Base-by-base conservation (phyloP, 768 basidiomycete genomes). In the Mycena floridula region DNA sequence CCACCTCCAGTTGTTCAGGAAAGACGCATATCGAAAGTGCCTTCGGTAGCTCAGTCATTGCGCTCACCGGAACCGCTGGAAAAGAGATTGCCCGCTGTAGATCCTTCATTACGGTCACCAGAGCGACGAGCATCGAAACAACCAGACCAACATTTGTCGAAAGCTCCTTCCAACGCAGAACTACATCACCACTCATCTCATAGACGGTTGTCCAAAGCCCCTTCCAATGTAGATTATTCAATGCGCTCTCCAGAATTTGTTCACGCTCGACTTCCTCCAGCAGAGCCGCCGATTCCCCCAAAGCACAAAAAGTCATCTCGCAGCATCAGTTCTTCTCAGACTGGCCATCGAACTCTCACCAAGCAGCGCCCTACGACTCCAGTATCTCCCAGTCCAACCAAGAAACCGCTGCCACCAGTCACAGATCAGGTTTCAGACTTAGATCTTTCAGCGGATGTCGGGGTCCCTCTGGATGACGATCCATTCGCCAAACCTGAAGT, bases 401-500 rank as follows among this genome's bases (percentile, higher is more conserved):
- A 54, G 15, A 57, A 47, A n/a, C 36, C 42, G 15, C 25, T 47
- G 12, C 38, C 48, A 1, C n/a, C n/a, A n/a, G n/a, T n/a, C n/a
- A n/a, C n/a, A n/a, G n/a, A n/a, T n/a, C 27, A 36, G n/a, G 20
- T 37, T 11, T 5, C 32, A 35, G 27, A 40, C 28, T 1, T 35
- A 40, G 44, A 57, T 15, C 25, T 28, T 26, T 18, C 22, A 11
- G 20, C 26, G n/a, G 13, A 9, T 42, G 60, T 63, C 21, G 69
- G 68, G 7, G 56, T 75, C 5, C 64, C 68, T 22, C 57, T 72
- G 30, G 69, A 72, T 36, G 72, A 71, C 40, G 76, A 77, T 55
- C 74, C 81, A 3, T 82, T 82, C 58, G 80, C 79, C 8, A 73
- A 72, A 53, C 60, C 57, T 0, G 71, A 73, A 30, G 78, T 82